phyloP scores from a whole-genome alignment of 2,329 filamentous ascomycete species.

The Lasiodiplodia citricola region DNA sequence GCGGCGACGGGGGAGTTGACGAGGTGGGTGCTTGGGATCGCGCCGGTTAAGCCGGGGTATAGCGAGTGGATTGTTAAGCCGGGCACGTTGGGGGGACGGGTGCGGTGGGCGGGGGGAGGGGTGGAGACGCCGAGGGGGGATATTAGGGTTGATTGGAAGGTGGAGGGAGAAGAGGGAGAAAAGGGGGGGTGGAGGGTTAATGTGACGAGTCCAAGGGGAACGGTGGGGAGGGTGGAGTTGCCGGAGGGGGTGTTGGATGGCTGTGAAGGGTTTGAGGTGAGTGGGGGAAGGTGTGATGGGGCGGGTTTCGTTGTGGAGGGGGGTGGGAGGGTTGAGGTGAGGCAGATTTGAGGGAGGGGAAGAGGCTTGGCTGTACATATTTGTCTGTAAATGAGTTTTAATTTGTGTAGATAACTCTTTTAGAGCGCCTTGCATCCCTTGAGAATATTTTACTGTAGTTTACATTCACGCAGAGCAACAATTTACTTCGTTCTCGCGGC shows the following conservation, averaged over 20 bases:
- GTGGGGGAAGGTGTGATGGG: background rate
- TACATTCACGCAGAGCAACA: too few species aligned
- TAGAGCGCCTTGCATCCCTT: background rate
- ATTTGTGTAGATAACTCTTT: background rate
- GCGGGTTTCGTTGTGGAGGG: background rate
- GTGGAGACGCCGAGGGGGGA: background rate
- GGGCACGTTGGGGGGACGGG: background rate
- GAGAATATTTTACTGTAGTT: too few species aligned
- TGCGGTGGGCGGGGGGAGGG: background rate
- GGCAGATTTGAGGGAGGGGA: background rate
- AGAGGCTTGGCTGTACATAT: background rate
- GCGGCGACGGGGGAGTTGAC: slow-evolving; percentile 43
- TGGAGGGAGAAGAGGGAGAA: too few species aligned
- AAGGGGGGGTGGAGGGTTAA: background rate
- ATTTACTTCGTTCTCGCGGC: too few species aligned
- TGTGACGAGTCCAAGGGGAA: background rate
- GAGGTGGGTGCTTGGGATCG: slow-evolving; percentile 36
- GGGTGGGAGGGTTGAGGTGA: background rate
- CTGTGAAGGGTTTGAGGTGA: background rate
- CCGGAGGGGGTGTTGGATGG: background rate
- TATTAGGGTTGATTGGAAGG: background rate
- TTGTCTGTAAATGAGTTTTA: too few species aligned
- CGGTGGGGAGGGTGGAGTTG: background rate
- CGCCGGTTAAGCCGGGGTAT: background rate
- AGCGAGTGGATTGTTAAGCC: background rate